Evolutionary conservation across 495 filamentous ascomycete species (phyloP).

Genomic region (Chaetomium tenue): DNA sequence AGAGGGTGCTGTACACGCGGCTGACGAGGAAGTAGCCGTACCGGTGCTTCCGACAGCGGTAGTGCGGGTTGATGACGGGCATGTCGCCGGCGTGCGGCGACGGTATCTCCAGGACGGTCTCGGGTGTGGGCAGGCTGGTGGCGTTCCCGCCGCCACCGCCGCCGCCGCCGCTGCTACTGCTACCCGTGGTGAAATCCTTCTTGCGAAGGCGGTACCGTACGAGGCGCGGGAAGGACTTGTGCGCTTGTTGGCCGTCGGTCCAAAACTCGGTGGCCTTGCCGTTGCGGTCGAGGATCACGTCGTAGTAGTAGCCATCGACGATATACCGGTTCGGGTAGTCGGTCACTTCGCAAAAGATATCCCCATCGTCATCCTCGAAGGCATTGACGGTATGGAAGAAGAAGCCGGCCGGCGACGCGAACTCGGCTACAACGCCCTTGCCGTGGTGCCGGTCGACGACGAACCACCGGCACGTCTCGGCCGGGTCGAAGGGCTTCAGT

Average conservation of each 20-base stretch:
- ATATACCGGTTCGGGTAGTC: conserved; percentile 56
- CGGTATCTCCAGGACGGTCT: conserved; percentile 26
- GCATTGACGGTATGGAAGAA: conserved; percentile 76
- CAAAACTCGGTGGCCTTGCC: conserved; percentile 31
- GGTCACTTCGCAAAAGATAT: conserved; percentile 53
- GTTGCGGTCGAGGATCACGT: conserved; percentile 53
- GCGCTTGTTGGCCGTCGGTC: conserved; percentile 36
- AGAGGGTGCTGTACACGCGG: conserved; percentile 57
- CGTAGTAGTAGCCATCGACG: conserved; percentile 56
- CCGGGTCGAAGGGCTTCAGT: conserved; percentile 52
- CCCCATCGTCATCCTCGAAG: conserved; percentile 55
- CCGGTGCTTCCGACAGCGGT: conserved; percentile 53
- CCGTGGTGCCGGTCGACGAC: conserved; percentile 58
- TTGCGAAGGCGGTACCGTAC: conserved; percentile 42
- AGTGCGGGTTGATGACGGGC: conserved; percentile 64
- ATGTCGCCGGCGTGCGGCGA: conserved; percentile 55
- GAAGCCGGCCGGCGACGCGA: conserved; percentile 63
- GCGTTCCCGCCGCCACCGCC: neutral
- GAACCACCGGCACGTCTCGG: conserved; percentile 60
- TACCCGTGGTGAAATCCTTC: neutral
- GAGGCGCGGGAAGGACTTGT: conserved; percentile 38
- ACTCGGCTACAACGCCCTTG: conserved; percentile 58
- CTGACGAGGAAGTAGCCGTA: conserved; percentile 63
- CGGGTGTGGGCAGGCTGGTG: neutral
- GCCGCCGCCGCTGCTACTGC: neutral